These are phyloP conservation scores for Fusarium sp. DNA, from an alignment of 2,329 filamentous ascomycete species.

Conservation along the genomic window DNA sequence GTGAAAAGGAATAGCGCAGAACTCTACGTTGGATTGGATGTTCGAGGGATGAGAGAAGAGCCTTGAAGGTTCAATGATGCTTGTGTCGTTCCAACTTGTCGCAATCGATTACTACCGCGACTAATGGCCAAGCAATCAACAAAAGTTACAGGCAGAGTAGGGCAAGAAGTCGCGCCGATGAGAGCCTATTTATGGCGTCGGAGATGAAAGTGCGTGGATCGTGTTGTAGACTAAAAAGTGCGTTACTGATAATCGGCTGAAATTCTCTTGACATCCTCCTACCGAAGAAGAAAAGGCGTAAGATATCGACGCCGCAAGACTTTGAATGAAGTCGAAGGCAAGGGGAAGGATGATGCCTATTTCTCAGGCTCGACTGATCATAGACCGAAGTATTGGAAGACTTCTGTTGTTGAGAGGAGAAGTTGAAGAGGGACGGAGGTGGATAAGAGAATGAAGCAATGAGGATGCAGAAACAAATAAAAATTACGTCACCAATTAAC, in stretches of 20 bases:
- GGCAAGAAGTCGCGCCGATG: rapidly evolving
- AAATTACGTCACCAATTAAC: not conserved
- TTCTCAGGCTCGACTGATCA: rapidly evolving
- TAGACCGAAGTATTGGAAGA: rapidly evolving
- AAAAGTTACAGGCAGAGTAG: rapidly evolving
- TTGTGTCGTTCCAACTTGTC: too few species aligned
- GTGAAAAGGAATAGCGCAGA: too few species aligned
- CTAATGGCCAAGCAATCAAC: not conserved
- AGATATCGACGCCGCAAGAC: rapidly evolving
- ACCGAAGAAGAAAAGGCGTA: not conserved
- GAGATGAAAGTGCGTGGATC: rapidly evolving
- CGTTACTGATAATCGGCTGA: rapidly evolving
- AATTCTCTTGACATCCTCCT: not conserved
- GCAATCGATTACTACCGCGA: not conserved
- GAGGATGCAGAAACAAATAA: too few species aligned
- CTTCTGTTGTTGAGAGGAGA: not conserved
- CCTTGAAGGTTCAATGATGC: rapidly evolving
- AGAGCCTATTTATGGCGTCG: not conserved
- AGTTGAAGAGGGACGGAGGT: not conserved
- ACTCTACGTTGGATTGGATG: rapidly evolving
- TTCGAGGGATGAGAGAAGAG: not conserved
- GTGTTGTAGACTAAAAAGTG: not conserved
- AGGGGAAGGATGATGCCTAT: rapidly evolving
- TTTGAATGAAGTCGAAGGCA: rapidly evolving
- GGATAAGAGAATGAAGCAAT: not conserved